phyloP scores from a whole-genome alignment of 371 early-diverging fungal genomes.

The Mucor irregularis region DNA sequence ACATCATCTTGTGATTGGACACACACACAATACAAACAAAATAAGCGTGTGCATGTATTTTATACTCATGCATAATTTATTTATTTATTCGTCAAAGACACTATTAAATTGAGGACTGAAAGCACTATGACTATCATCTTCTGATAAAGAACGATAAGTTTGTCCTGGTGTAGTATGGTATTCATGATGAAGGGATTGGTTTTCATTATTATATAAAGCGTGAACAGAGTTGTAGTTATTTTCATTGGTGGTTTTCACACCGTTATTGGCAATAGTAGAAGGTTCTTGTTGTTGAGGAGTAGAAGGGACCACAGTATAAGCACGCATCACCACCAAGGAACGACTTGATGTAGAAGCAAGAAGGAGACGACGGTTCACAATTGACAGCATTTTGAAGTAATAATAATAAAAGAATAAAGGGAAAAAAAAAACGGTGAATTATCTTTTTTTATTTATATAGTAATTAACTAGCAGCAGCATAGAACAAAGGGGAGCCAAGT shows the following conservation, averaged over 20 bases:
- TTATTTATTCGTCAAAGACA: conserved; percentile 21
- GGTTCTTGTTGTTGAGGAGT: neutral
- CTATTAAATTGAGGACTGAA: conserved; percentile 16
- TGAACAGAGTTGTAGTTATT: conserved; percentile 4
- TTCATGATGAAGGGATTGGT: conserved; percentile 17
- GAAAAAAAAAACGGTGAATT: neutral
- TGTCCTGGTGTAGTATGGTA: neutral
- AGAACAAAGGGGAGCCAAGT: too few relatives aligned
- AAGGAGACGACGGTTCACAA: neutral
- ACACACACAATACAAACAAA: neutral
- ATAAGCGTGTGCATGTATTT: neutral
- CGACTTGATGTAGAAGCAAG: neutral
- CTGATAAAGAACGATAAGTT: conserved; percentile 7
- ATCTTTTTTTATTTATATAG: neutral
- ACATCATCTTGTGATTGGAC: neutral
- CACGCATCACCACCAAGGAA: neutral
- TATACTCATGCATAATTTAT: neutral
- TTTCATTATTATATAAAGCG: conserved; percentile 25
- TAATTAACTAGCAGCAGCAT: too few relatives aligned
- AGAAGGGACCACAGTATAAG: conserved; percentile 5
- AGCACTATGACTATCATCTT: conserved; percentile 6
- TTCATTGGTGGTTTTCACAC: neutral
- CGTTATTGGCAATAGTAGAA: neutral
- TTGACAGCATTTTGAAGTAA: neutral
- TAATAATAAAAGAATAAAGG: neutral